Evolutionary conservation across 139 green algal species (phyloP).

Genomic region (Chlamydomonas sphaeroides): DNA sequence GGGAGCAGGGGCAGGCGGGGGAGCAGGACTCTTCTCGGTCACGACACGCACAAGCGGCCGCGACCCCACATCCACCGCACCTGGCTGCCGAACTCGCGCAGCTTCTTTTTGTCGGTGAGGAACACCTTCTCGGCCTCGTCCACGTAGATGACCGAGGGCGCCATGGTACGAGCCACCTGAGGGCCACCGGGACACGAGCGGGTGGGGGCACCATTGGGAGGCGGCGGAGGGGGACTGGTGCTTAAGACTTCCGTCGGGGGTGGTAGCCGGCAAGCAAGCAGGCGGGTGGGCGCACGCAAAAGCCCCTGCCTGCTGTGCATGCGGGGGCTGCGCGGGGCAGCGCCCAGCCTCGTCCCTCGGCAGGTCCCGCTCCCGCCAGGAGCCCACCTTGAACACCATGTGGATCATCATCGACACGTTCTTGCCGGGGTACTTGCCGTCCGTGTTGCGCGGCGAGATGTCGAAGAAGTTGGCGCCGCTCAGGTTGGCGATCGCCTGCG

Average conservation of each 20-base stretch:
- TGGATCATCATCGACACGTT: slow-evolving; percentile 86
- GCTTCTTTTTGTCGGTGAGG: slow-evolving; percentile 86
- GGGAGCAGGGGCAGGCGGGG: not conserved
- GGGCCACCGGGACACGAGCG: too few species aligned
- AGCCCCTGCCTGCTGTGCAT: too few species aligned
- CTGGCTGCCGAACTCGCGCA: slow-evolving; percentile 73
- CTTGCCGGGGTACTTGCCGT: slow-evolving; percentile 89
- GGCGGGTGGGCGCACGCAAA: too few species aligned
- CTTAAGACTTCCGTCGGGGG: too few species aligned
- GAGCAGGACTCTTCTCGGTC: too few species aligned
- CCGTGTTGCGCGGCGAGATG: slow-evolving; percentile 82
- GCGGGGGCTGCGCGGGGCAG: too few species aligned
- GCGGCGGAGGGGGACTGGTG: too few species aligned
- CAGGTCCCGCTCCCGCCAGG: too few species aligned
- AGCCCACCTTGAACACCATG: slow-evolving; percentile 87
- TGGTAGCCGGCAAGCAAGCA: not conserved
- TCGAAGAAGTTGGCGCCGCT: slow-evolving; percentile 86
- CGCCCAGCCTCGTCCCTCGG: too few species aligned
- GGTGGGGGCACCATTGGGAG: too few species aligned
- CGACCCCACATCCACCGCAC: too few species aligned
- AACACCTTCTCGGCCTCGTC: slow-evolving; percentile 95
- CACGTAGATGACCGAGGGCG: slow-evolving; percentile 89
- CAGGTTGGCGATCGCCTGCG: slow-evolving; percentile 65
- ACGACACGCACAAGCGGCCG: too few species aligned
- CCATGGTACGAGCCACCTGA: slow-evolving; percentile 78